Evolutionary conservation across 768 basidiomycete genomes (phyloP).

Genomic region (Trametes elegans): DNA sequence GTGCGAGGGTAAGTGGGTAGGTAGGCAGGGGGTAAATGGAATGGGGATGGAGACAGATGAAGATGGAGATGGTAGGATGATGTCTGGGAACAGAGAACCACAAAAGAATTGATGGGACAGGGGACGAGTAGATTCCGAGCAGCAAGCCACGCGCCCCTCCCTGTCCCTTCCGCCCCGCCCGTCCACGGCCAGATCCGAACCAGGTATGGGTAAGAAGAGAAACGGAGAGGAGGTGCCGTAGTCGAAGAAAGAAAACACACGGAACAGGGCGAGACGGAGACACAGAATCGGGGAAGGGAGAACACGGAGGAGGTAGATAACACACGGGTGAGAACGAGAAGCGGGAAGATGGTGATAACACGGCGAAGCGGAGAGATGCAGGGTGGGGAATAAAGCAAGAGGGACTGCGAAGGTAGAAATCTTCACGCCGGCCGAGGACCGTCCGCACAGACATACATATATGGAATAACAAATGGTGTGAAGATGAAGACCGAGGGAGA

Average conservation of each 20-base stretch:
- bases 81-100: neutral
- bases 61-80: neutral
- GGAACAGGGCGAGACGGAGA: neutral
- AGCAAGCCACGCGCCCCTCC: neutral
- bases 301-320: constrained; percentile 2
- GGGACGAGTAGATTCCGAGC: neutral
- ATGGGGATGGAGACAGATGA: neutral
- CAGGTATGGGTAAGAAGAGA: neutral
- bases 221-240: neutral
- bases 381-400: constrained; percentile 2
- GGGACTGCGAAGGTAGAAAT: neutral
- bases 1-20: neutral
- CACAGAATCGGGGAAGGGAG: neutral
- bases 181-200: constrained; percentile 1
- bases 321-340: neutral
- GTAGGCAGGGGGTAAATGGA: neutral
- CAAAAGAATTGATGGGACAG: neutral
- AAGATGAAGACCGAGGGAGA: constrained; percentile 13
- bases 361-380: constrained; percentile 11
- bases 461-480: constrained; percentile 16
- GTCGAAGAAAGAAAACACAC: neutral
- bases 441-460: constrained; percentile 20
- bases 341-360: neutral
- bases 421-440: constrained; percentile 10
- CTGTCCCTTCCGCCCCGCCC: neutral